Evolutionary conservation across 345 rosid genomes (phyloP), one percentile per base, ranked within the genome.

Genomic region (Ceriops zippeliana): DNA sequence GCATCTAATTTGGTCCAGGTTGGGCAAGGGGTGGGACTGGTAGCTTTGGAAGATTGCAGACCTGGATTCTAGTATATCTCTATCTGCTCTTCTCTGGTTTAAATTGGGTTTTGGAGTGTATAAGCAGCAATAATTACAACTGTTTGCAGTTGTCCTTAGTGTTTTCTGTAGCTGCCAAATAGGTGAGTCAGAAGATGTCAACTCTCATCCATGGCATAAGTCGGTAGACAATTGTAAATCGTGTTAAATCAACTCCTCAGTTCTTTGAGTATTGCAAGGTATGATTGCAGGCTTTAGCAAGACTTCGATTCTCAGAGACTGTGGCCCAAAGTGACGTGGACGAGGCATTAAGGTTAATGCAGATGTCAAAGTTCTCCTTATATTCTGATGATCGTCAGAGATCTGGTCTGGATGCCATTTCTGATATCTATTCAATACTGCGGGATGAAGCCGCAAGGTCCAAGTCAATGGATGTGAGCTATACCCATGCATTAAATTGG

Each of bases 261-360:
- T 34, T 13, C 17, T 64, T 66, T 58, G 42, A 72, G 20, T 68
- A 70, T 13, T 15, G 24, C 63, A 53, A 49, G 35, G 63, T 62
- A 32, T 60, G 56, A 27, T 72, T 60, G 32, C 79, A 95, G 99
- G 96, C 99, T 73, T 85, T 95, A 72, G 96, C 99, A 73, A 86
- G 99, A 81, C 89, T 95, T 51, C 85, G 98, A 57, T 92, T 95
- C 81, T 92, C 99, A 22, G 97, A 90, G 74, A 78, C 86, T 58
- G 98, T 95, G 72, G 96, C 96, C 28, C 99, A 95, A 77, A 95
- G 98, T 72, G 99, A 95, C 64, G 98, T 95, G 75, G 99, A 95
- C 67, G 99, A 95, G 71, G 98, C 99, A 53, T 90, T 95, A 27
- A 82, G 99, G 73, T 76, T 92, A 65, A 95, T 92, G 96, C 99